These are phyloP conservation scores for Sarocladium kiliense DNA, from an alignment of 2,329 filamentous ascomycete genomes.

Conservation along the genomic window DNA sequence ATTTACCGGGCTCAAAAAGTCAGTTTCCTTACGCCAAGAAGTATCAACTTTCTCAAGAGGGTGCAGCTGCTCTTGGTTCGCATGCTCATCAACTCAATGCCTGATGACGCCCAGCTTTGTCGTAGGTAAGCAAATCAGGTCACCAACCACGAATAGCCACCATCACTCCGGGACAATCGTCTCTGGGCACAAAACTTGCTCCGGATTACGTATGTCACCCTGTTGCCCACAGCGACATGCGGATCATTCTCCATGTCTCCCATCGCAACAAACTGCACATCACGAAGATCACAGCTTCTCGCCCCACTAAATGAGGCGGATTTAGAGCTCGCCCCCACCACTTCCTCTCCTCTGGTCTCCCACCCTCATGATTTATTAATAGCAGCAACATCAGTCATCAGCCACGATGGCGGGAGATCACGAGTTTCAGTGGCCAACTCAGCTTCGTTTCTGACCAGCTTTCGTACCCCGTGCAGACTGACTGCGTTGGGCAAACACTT, in stretches of 20 bases:
- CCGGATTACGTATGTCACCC: background rate
- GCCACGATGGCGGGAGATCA: background rate
- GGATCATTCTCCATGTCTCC: background rate
- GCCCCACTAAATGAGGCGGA: background rate
- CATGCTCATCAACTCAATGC: no score
- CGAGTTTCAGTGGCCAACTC: background rate
- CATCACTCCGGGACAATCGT: no score
- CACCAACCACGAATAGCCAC: no score
- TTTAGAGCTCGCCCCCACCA: background rate
- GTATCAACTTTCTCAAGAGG: no score
- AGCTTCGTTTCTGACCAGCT: background rate
- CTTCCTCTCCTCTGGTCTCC: background rate
- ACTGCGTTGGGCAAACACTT: no score
- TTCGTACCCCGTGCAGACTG: no score
- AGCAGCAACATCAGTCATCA: background rate
- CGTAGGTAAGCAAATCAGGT: no score
- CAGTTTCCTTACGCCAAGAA: no score
- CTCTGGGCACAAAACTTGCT: no score
- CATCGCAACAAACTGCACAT: background rate
- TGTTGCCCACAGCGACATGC: background rate
- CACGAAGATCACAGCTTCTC: background rate
- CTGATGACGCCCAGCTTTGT: no score
- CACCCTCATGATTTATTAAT: background rate
- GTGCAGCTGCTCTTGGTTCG: no score
- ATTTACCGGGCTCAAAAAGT: no score